Percentiles rank a stretch among this genome's conserved stretches.
Evolutionary conservation across 306 rosid species (phyloP).

Genomic region (Casuarina cunninghamiana): DNA sequence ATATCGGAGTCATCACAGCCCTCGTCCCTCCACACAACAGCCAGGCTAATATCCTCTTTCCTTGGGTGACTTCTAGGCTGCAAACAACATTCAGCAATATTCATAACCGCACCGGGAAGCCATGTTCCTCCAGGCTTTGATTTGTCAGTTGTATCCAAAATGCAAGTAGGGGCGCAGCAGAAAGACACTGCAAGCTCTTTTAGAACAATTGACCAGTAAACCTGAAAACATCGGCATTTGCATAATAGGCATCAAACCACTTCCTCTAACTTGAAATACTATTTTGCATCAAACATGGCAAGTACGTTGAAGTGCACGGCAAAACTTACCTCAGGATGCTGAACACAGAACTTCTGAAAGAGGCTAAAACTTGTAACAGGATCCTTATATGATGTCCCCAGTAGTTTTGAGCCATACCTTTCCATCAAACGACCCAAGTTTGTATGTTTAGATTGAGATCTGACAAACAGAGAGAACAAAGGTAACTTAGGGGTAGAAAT

Average conservation of each 20-base stretch:
- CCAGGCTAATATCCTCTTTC: conserved; percentile 54
- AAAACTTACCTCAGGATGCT: conserved; percentile 59
- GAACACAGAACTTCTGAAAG: conserved; percentile 55
- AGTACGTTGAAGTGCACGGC: neutral
- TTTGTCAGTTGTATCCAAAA: conserved; percentile 56
- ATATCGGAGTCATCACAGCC: conserved; percentile 56
- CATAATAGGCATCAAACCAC: neutral
- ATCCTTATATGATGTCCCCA: conserved; percentile 67
- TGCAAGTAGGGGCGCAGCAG: conserved; percentile 49
- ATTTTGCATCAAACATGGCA: neutral
- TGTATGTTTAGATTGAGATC: conserved; percentile 48
- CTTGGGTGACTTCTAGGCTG: conserved; percentile 46
- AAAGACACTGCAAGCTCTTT: conserved; percentile 69
- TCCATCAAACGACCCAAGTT: conserved; percentile 79
- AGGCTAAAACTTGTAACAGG: conserved; percentile 69
- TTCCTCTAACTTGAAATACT: neutral
- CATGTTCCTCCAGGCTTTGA: conserved; percentile 63
- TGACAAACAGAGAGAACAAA: conserved; percentile 19
- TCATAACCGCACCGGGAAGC: conserved; percentile 71
- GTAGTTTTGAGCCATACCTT: conserved; percentile 52
- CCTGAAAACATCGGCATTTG: conserved; percentile 33
- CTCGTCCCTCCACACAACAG: conserved; percentile 85
- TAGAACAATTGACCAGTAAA: conserved; percentile 73
- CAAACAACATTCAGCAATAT: conserved; percentile 83
- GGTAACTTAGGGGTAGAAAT: neutral